A percentile compares a stretch with the other conserved stretches of the same genome.
Conservation (phyloP, 2,329 filamentous ascomycete genomes). For the Neofusicoccum ribis region DNA sequence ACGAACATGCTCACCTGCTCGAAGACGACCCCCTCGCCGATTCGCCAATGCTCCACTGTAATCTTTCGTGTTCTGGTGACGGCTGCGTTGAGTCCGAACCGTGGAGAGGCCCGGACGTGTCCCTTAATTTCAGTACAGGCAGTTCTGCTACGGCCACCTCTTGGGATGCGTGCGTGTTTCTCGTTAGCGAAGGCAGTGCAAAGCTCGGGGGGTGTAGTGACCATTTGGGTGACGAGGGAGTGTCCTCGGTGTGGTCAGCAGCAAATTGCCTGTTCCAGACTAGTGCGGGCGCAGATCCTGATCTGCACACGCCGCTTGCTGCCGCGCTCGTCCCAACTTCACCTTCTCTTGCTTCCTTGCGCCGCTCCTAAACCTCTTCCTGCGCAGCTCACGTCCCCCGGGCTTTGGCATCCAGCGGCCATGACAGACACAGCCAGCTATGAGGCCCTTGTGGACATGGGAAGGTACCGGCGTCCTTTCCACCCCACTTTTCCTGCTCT, state of each 20-base stretch:
- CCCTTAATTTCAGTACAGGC: not conserved
- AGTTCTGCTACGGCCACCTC: no score
- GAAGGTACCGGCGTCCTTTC: conserved; percentile 19
- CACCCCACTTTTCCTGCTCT: not conserved
- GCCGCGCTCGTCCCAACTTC: not conserved
- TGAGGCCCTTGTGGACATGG: conserved; percentile 24
- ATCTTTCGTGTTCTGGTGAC: not conserved
- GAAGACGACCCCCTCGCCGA: no score
- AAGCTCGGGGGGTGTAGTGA: no score
- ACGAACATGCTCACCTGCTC: not conserved
- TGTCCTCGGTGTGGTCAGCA: not conserved
- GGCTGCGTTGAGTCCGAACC: not conserved
- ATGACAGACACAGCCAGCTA: conserved; percentile 2
- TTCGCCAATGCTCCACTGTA: no score
- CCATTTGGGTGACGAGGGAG: not conserved
- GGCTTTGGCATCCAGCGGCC: no score
- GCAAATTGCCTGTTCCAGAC: not conserved
- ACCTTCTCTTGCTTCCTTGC: not conserved
- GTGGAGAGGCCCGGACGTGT: not conserved
- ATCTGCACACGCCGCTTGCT: not conserved
- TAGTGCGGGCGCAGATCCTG: not conserved
- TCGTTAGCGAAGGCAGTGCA: no score
- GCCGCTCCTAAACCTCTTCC: not conserved
- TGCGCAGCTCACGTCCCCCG: no score
- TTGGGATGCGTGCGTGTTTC: no score